A percentile compares a stretch with the other conserved stretches of the same genome.
phyloP scores from a whole-genome alignment of 2,329 filamentous ascomycete genomes.

The Setomelanomma holmii region DNA sequence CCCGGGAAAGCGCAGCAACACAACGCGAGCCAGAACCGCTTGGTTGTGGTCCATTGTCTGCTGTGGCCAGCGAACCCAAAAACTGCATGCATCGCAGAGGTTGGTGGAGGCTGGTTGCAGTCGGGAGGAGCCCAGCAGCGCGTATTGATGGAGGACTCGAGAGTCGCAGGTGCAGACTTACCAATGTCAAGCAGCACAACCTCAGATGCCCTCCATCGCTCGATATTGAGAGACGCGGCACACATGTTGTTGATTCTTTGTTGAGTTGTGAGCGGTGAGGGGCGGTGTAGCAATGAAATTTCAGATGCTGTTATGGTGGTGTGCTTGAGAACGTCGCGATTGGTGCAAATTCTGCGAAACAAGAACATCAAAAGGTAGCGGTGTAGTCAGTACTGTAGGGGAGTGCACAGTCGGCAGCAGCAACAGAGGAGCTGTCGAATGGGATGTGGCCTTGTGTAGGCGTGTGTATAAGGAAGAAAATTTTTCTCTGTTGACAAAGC shows the following conservation, averaged over 20 bases:
- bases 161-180: conserved; percentile 48
- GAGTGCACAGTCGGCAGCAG: conserved; percentile 17
- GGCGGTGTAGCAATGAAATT: conserved; percentile 43
- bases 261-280: conserved; percentile 38
- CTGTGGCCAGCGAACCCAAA: conserved; percentile 19
- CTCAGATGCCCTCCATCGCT: conserved; percentile 48
- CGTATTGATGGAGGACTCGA: conserved; percentile 18
- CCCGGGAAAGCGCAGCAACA: conserved; percentile 20
- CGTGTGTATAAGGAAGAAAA: conserved; percentile 25
- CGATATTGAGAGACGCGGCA: conserved; percentile 32
- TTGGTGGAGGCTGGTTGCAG: conserved; percentile 28
- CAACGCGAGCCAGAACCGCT: conserved; percentile 15
- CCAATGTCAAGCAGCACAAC: conserved; percentile 66
- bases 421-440: conserved; percentile 22
- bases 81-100: conserved; percentile 21
- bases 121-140: conserved; percentile 13
- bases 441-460: conserved; percentile 23
- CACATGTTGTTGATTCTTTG: conserved; percentile 34
- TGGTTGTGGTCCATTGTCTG: conserved; percentile 17
- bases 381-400: conserved; percentile 26
- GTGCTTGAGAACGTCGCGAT: conserved; percentile 35
- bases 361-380: conserved; percentile 36
- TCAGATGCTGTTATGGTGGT: conserved; percentile 20
- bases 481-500: conserved; percentile 17
- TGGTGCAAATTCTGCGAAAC: conserved; percentile 30